Conservation (phyloP, 352 stramenopile genomes). For the Phytophthora citrophthora region DNA sequence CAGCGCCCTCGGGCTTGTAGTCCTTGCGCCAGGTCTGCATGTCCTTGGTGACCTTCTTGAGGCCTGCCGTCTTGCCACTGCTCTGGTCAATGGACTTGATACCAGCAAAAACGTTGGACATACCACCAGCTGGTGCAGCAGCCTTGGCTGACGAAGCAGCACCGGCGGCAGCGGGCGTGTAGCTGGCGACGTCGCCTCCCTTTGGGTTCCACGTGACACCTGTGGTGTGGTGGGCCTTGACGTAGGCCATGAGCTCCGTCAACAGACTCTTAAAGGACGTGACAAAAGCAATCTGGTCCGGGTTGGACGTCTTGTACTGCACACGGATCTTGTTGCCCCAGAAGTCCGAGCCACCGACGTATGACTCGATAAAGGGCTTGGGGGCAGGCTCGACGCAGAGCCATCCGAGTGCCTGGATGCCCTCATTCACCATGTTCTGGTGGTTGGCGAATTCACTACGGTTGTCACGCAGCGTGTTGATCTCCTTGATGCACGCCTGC, state of each 20-base stretch:
- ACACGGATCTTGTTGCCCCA: constrained; percentile 98
- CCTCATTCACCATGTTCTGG: constrained; percentile 90
- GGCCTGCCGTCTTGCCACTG: constrained; percentile 90
- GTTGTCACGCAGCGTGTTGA: constrained; percentile 83
- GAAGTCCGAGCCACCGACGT: constrained; percentile 95
- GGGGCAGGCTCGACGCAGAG: constrained; percentile 86
- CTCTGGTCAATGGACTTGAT: constrained; percentile 91
- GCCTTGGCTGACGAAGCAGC: constrained; percentile 24
- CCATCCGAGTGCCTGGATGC: constrained; percentile 85
- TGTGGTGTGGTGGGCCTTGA: constrained; percentile 95
- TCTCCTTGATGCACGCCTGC: constrained; percentile 80
- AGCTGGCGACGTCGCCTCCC: constrained; percentile 59
- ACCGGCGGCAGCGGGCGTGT: constrained; percentile 39
- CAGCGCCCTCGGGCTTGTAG: constrained; percentile 75
- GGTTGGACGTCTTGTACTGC: constrained; percentile 94
- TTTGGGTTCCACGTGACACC: constrained; percentile 95
- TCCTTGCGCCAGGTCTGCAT: constrained; percentile 97
- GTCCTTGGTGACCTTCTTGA: constrained; percentile 97
- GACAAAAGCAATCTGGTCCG: constrained; percentile 94
- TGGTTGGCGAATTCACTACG: constrained; percentile 85
- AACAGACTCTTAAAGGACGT: constrained; percentile 94
- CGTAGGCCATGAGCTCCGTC: constrained; percentile 92
- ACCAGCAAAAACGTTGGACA: constrained; percentile 89
- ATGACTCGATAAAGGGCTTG: constrained; percentile 95
- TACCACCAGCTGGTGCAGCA: constrained; percentile 50